Conservation (phyloP, 805 yeast genomes). For the Pichia insulana region DNA sequence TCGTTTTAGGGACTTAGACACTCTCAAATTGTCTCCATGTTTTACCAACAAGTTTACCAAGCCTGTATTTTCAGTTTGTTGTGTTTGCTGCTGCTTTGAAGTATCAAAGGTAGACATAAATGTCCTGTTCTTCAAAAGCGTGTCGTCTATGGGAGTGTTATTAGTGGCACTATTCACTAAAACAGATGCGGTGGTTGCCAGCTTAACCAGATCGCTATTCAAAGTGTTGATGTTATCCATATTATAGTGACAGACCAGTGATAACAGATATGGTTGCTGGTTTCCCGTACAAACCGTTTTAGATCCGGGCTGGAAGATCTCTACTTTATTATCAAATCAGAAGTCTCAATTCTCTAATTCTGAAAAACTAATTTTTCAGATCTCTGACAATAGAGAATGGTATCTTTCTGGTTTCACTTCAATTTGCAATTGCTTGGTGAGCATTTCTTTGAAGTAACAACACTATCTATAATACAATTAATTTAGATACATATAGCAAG, state of each 20-base stretch:
- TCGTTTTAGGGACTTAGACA: slow-evolving; percentile 2
- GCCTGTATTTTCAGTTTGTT: slow-evolving; percentile 7
- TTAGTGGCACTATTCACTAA: slow-evolving; percentile 29
- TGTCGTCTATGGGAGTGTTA: slow-evolving; percentile 8
- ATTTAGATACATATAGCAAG: too few species aligned
- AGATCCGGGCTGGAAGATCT: too few species aligned
- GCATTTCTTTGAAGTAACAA: too few species aligned
- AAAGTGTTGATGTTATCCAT: slow-evolving; percentile 11
- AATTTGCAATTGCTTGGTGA: too few species aligned
- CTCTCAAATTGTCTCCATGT: slow-evolving; percentile 6
- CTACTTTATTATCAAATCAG: too few species aligned
- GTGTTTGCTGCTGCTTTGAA: slow-evolving; percentile 9
- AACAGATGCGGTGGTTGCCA: slow-evolving; percentile 50
- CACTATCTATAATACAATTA: too few species aligned
- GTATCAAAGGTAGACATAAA: slow-evolving; percentile 6
- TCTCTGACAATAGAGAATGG: too few species aligned
- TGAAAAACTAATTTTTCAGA: too few species aligned
- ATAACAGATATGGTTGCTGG: too few species aligned
- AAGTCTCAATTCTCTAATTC: too few species aligned
- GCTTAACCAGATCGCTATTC: slow-evolving; percentile 31
- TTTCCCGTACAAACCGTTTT: too few species aligned
- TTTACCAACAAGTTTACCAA: slow-evolving; percentile 8
- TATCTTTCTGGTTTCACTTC: too few species aligned
- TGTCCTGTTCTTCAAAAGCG: slow-evolving; percentile 5
- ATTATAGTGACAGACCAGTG: not conserved